Percentiles rank a stretch among this genome's conserved stretches.
Evolutionary conservation across 2,329 filamentous ascomycete species (phyloP).

Genomic region (Zasmidium angulare): DNA sequence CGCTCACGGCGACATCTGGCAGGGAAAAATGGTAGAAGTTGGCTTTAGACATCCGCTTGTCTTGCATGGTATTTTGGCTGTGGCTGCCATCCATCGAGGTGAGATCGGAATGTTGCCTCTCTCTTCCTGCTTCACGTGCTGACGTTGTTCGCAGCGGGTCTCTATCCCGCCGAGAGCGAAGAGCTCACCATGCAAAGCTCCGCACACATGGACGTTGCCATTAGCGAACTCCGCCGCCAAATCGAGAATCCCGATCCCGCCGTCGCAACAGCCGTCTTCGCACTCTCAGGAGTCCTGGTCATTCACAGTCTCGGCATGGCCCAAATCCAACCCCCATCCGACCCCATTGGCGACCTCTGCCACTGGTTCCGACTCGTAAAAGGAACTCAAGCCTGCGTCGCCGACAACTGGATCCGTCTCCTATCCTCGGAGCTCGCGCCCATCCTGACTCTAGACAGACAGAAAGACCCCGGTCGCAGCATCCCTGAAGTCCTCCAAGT

Average conservation of each 20-base stretch:
- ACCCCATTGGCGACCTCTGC: slow-evolving; percentile 13
- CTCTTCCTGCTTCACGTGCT: not conserved
- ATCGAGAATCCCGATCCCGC: slow-evolving; percentile 12
- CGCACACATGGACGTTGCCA: slow-evolving; percentile 14
- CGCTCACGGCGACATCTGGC: slow-evolving; percentile 13
- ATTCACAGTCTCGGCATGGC: slow-evolving; percentile 16
- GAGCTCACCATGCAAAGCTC: slow-evolving; percentile 13
- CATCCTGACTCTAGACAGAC: not conserved
- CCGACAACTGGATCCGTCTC: slow-evolving; percentile 14
- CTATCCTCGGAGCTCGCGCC: slow-evolving; percentile 15
- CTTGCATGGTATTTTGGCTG: slow-evolving; percentile 23
- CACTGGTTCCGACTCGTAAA: slow-evolving; percentile 17
- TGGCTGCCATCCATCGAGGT: slow-evolving; percentile 20
- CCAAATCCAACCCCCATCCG: slow-evolving; percentile 11
- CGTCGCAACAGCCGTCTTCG: slow-evolving; percentile 16
- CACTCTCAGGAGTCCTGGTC: slow-evolving; percentile 10
- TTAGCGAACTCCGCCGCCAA: slow-evolving; percentile 9
- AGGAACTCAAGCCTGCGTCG: slow-evolving; percentile 11
- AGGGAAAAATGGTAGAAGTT: slow-evolving; percentile 17
- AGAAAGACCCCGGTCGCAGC: not conserved
- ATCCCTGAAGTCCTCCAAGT: slow-evolving; percentile 9
- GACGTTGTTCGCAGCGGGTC: slow-evolving; percentile 8
- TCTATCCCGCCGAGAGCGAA: slow-evolving; percentile 14
- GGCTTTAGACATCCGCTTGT: slow-evolving; percentile 23
- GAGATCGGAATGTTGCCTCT: not conserved